These are phyloP conservation scores for Ascochyta viciae-villosae DNA, from an alignment of 2,329 filamentous ascomycete species.

Conservation along the genomic window DNA sequence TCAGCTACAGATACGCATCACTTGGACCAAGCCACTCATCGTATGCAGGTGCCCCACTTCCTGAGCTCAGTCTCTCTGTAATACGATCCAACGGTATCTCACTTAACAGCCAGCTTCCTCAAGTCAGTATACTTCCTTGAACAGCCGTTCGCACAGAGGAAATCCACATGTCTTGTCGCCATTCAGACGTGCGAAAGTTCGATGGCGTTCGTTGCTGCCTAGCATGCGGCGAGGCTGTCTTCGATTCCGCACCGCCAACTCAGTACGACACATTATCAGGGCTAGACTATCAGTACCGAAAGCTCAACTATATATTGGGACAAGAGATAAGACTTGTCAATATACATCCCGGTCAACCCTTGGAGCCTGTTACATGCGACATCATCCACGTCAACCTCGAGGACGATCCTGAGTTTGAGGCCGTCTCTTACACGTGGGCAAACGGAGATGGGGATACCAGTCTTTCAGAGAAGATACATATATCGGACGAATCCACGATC, in stretches of 20 bases:
- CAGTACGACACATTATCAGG: neutral
- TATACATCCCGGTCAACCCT: constrained; percentile 5
- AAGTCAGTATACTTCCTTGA: neutral
- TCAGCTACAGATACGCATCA: too few relatives aligned
- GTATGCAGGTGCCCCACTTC: too few relatives aligned
- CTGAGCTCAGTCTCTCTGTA: too few relatives aligned
- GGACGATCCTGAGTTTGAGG: constrained; percentile 24
- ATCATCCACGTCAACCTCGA: constrained; percentile 21
- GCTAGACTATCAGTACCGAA: too few relatives aligned
- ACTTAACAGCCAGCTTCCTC: neutral
- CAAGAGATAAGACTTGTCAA: constrained; percentile 23
- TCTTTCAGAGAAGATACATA: neutral
- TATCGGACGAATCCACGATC: neutral
- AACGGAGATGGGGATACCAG: constrained; percentile 12
- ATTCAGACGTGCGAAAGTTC: constrained; percentile 18
- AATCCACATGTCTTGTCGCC: constrained; percentile 6
- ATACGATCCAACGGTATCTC: neutral
- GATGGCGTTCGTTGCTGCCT: constrained; percentile 19
- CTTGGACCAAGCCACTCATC: too few relatives aligned
- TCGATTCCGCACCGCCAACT: constrained; percentile 5
- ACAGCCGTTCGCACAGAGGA: neutral
- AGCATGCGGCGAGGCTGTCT: constrained; percentile 17
- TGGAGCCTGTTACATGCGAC: constrained; percentile 15
- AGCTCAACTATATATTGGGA: neutral
- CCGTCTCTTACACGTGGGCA: constrained; percentile 29